Evolutionary conservation across 2,329 filamentous ascomycete species (phyloP), one percentile per base, ranked within the genome.

Genomic region (Pseudogymnoascus sp.): DNA sequence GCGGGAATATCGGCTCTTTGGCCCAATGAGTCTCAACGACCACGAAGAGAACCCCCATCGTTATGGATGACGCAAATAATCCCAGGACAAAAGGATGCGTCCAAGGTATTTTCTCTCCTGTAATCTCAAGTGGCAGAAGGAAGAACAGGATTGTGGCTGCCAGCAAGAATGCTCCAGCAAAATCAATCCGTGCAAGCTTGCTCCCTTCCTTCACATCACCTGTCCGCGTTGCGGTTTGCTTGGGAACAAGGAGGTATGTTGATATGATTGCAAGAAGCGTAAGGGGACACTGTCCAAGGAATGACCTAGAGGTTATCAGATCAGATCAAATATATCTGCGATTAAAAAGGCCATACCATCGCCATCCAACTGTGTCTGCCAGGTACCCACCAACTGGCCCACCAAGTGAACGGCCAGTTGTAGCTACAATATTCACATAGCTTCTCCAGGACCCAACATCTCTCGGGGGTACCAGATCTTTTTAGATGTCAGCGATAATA

Each of bases 351-450:
- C 23, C 43, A 25, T 28, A 49, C 85, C 85, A 87, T 72, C 87
- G 76, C 87, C 86, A 89, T 14, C 86, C 86, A 11, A 88, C 78
- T 0, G 80, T 79, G 66, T 88, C 84, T 1, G 84, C 82, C 1
- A 88, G 72, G 3, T 65, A 68, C 1, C 86, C 87, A 1, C 86
- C 87, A 0, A 87, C 63, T 2, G 81, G 82, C 0, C 81, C 82
- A 1, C 82, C 82, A 0, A 83, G 68, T 49, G 79, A 82, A 37
- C 82, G 75, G 1, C 81, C 82, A 1, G 77, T 75, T 0, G 82
- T 83, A 9, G 79, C 77, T 9, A 80, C 77, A 0, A 84, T 75
- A 46, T 84, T 84, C 63, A 82, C 75, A 64, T 81, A 83, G 9
- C 79, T 78, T 60, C 81, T 77, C 82, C 82, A 85, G 0, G 78